Base-by-base conservation (phyloP, 2,329 filamentous ascomycete genomes). In the Harringtonia aguacate region DNA sequence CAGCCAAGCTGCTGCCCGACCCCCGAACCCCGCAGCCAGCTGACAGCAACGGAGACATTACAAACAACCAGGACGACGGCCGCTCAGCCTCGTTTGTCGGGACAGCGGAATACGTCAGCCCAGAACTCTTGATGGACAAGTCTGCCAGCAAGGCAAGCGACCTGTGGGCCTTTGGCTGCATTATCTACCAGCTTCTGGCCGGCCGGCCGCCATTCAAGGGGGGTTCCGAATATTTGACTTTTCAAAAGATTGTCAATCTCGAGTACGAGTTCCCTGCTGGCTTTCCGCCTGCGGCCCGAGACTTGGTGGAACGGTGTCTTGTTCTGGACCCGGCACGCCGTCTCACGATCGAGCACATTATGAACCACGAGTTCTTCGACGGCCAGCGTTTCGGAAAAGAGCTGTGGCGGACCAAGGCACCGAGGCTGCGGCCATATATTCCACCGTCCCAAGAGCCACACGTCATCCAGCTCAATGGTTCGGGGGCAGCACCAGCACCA, bases 161-260 rank as follows among this genome's bases (percentile, higher is more conserved):
- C 64, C 65, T 98, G 40, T 98, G 92, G 92, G 92, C 92, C 3
- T 98, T 94, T 67, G 92, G 92, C 10, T 98, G 92, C 66, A 98
- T 98, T 54, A 80, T 98, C 50, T 98, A 94, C 61, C 92, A 98
- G 62, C 75, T 98, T 22, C 70, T 98, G 29, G 85, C 86, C n/a
- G 92, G 92, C n/a, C 74, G 92, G 48, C 92, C 92, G 7, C 92
- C 92, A 0, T 98, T 98, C 70, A 98, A 98, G 61, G 92, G 85
- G 34, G 84, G 75, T 14, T 95, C 94, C 53, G 92, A 98, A 60
- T 98, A 97, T 56, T 74, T 92, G 58, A 98, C 92, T 0, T 98
- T 98, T 58, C 92, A 98, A 61, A 98, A 97, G 64, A 98, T 98
- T 58, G 86, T 98, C 43, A 83, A 77, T 28, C 71, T 98, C 36